Percentiles rank a stretch among this genome's conserved stretches.
phyloP scores from a whole-genome alignment of 305 asterid genomes.

The Plantago lanceolata region DNA sequence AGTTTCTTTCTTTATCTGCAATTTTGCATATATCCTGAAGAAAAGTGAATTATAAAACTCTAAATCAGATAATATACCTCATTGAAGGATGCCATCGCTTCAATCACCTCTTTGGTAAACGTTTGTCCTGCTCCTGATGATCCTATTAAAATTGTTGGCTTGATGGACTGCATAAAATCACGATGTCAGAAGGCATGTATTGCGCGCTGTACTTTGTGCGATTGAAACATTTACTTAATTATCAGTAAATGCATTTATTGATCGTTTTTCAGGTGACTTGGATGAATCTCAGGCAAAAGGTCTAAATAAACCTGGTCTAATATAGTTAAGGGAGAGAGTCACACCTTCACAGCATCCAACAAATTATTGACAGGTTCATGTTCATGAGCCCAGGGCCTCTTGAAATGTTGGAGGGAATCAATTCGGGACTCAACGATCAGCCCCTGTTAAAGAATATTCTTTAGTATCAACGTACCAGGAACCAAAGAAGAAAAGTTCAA shows the following conservation, averaged over 20 bases:
- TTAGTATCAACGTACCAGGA: neutral
- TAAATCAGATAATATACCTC: constrained; percentile 41
- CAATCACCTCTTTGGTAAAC: constrained; percentile 84
- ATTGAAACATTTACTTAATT: too few species aligned
- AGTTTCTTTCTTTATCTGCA: neutral
- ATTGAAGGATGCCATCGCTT: constrained; percentile 71
- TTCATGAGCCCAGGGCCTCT: constrained; percentile 98
- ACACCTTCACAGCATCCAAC: constrained; percentile 83
- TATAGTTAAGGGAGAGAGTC: constrained; percentile 16
- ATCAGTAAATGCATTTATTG: neutral
- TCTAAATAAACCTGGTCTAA: too few species aligned
- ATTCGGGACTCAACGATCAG: constrained; percentile 72
- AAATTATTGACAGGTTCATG: constrained; percentile 70
- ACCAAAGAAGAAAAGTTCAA: constrained; percentile 6
- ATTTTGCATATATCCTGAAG: neutral
- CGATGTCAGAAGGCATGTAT: neutral
- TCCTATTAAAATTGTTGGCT: constrained; percentile 89
- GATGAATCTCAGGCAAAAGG: neutral
- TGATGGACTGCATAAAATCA: constrained; percentile 52
- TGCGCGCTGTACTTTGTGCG: neutral
- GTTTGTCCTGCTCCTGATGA: constrained; percentile 96
- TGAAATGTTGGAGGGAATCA: constrained; percentile 89
- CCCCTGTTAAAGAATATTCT: constrained; percentile 46
- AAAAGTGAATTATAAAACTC: constrained; percentile 2
- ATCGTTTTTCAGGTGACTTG: neutral